Evolutionary conservation across 176 grass and related monocot genomes (phyloP).

Genomic region (Bromus sterilis): DNA sequence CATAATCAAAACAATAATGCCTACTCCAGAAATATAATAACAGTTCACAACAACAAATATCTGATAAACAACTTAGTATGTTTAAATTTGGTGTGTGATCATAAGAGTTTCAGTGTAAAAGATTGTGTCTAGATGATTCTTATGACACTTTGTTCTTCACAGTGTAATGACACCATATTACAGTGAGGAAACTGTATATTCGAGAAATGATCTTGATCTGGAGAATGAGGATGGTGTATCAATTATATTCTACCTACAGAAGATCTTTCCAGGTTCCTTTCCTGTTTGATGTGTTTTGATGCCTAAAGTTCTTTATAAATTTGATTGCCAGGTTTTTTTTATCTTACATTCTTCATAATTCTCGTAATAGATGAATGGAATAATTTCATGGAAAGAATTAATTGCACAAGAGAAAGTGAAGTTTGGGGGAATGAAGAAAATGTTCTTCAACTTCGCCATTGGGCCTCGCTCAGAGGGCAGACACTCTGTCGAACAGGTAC

Average conservation of each 20-base stretch:
- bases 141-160: constrained; percentile 27
- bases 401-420: constrained; percentile 82
- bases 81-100: constrained; percentile 12
- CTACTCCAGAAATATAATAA: not conserved
- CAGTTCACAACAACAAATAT: constrained; percentile 11
- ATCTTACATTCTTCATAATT: not conserved
- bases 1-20: not conserved
- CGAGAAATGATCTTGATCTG: constrained; percentile 92
- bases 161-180: constrained; percentile 99
- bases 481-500: constrained; percentile 95
- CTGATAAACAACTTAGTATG: not conserved
- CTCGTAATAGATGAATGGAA: constrained; percentile 90
- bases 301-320: not conserved
- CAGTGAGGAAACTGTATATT: constrained; percentile 95
- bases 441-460: constrained; percentile 83
- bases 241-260: constrained; percentile 99
- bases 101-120: constrained; percentile 15
- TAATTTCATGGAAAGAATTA: constrained; percentile 92
- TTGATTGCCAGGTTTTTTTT: not conserved
- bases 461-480: constrained; percentile 89
- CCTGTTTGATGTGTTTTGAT: constrained; percentile 11
- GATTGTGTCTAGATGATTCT: constrained; percentile 6
- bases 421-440: constrained; percentile 94
- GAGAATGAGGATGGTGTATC: constrained; percentile 99
- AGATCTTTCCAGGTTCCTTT: constrained; percentile 85